A percentile compares a stretch with the other conserved stretches of the same genome.
phyloP scores from a whole-genome alignment of 2,329 filamentous ascomycete species.

The Clonostachys rhizophaga region DNA sequence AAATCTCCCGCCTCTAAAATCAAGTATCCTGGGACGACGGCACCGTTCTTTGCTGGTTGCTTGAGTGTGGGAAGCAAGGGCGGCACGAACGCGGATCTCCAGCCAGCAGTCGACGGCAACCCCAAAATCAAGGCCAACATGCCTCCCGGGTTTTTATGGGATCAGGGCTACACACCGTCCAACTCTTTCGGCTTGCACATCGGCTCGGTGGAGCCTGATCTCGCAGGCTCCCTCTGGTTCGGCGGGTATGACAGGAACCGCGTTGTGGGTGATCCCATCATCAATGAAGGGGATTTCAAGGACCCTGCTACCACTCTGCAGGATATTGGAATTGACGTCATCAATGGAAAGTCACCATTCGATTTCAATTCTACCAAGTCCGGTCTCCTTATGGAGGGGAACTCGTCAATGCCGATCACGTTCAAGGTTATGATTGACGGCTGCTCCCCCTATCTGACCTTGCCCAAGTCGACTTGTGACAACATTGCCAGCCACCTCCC shows the following conservation, averaged over 20 bases:
- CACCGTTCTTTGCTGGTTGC: too few species aligned
- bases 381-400: conserved; percentile 16
- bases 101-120: conserved; percentile 12
- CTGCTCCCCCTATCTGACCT: conserved; percentile 31
- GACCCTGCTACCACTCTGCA: conserved; percentile 19
- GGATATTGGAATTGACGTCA: conserved; percentile 32
- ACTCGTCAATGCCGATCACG: conserved; percentile 15
- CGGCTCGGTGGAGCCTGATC: conserved; percentile 21
- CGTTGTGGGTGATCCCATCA: conserved; percentile 23
- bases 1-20: too few species aligned
- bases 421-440: conserved; percentile 23
- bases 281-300: conserved; percentile 7
- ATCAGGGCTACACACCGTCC: conserved; percentile 18
- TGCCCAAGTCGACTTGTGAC: conserved; percentile 33
- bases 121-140: conserved; percentile 20
- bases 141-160: conserved; percentile 16
- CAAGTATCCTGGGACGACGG: too few species aligned
- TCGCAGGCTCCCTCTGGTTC: conserved; percentile 27
- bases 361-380: conserved; percentile 11
- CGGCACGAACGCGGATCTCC: too few species aligned
- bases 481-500: conserved; percentile 28
- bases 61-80: too few species aligned
- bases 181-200: conserved; percentile 37
- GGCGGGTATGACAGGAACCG: conserved; percentile 35
- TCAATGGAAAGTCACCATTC: conserved; percentile 31